Percentiles rank a stretch among this genome's conserved stretches.
Conservation (phyloP, 768 basidiomycete species). For the Dentipellis sp. region DNA sequence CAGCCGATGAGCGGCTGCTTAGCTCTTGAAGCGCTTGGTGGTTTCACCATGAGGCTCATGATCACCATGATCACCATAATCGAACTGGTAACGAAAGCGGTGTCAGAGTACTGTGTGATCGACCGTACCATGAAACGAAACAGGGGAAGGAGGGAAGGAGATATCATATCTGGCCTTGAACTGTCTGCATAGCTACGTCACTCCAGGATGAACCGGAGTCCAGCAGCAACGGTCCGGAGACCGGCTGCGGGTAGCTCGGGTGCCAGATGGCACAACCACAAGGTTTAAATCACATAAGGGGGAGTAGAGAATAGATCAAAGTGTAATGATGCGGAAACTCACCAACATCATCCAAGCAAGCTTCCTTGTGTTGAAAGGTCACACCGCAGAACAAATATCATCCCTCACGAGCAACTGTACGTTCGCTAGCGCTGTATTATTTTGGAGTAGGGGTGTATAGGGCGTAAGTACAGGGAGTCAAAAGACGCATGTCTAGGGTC, state of each 20-base stretch:
- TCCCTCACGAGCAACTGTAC: neutral
- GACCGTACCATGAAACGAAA: neutral
- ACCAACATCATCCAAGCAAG: neutral
- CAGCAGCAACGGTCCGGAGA: neutral
- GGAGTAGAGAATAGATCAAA: neutral
- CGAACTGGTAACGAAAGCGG: too few relatives aligned
- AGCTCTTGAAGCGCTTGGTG: too few relatives aligned
- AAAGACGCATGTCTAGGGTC: neutral
- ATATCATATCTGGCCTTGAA: neutral
- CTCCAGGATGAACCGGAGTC: neutral
- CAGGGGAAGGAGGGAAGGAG: too few relatives aligned
- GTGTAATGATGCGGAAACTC: neutral
- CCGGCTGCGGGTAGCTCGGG: neutral
- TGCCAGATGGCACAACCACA: neutral
- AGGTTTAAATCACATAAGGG: neutral
- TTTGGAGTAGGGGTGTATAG: neutral
- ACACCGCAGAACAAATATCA: neutral
- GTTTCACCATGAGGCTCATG: too few relatives aligned
- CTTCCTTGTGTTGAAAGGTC: neutral
- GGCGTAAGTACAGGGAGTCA: neutral
- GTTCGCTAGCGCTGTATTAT: neutral
- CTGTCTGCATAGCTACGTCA: neutral
- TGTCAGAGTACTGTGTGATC: too few relatives aligned
- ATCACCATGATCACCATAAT: too few relatives aligned
- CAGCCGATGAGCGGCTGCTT: too few relatives aligned